Conservation (phyloP, 1,284 basidiomycete species). For the Ganoderma lingzhi region DNA sequence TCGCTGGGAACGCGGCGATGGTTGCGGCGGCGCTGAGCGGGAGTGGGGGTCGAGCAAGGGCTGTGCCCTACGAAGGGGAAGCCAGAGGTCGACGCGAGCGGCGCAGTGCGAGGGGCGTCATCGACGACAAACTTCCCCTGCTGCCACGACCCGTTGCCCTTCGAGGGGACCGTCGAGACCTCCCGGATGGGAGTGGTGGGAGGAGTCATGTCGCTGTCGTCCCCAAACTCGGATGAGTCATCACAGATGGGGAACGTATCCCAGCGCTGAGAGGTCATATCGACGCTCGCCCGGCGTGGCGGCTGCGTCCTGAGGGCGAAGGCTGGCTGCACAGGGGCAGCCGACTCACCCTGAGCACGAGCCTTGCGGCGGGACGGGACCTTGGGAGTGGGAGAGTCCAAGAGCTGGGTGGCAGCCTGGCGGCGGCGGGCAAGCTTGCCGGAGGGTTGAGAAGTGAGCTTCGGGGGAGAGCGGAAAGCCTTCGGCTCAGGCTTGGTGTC, state of each 20-base stretch:
- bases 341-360: slow-evolving; percentile 28
- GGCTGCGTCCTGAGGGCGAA: slow-evolving; percentile 29
- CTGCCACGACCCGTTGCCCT: slow-evolving; percentile 40
- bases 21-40: slow-evolving; percentile 47
- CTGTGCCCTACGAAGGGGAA: slow-evolving; percentile 49
- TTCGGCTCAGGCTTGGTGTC: slow-evolving; percentile 36
- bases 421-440: slow-evolving; percentile 66
- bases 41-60: slow-evolving; percentile 48
- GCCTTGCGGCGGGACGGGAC: slow-evolving; percentile 51
- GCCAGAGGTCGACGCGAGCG: slow-evolving; percentile 47
- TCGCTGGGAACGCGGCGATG: slow-evolving; percentile 71
- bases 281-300: slow-evolving; percentile 31
- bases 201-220: slow-evolving; percentile 44
- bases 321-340: slow-evolving; percentile 17
- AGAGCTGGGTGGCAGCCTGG: slow-evolving; percentile 43
- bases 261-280: slow-evolving; percentile 34
- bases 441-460: slow-evolving; percentile 54
- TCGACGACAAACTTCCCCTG: slow-evolving; percentile 43
- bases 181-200: slow-evolving; percentile 46
- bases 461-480: slow-evolving; percentile 46
- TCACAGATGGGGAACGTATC: slow-evolving; percentile 72
- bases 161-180: slow-evolving; percentile 36
- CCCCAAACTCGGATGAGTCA: slow-evolving; percentile 60
- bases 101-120: slow-evolving; percentile 59
- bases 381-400: slow-evolving; percentile 49